Conservation (phyloP, 345 rosid genomes). For the Moricandia arvensis region DNA sequence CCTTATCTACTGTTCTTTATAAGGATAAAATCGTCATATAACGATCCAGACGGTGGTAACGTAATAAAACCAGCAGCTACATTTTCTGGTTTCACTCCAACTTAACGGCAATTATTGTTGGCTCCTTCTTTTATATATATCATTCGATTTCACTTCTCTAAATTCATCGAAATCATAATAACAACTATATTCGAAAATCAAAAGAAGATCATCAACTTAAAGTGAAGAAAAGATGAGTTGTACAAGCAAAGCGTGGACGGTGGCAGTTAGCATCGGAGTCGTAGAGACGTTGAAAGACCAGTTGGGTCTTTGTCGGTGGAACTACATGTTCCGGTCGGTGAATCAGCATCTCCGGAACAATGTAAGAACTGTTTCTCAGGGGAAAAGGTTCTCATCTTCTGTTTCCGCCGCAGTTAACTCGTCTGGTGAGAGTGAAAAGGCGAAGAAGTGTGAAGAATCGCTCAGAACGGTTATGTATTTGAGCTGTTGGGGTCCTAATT, state of each 20-base stretch:
- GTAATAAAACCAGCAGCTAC: constrained; percentile 8
- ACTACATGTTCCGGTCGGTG: too few species aligned
- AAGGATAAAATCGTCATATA: background rate
- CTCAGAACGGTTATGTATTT: constrained; percentile 72
- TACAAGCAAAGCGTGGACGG: constrained; percentile 19
- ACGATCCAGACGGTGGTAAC: background rate
- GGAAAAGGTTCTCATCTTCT: background rate
- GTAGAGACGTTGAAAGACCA: too few species aligned
- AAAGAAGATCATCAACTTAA: background rate
- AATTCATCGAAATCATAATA: background rate
- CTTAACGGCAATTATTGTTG: background rate
- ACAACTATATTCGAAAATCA: background rate
- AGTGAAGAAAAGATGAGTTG: constrained; percentile 30
- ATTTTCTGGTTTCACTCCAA: constrained; percentile 5
- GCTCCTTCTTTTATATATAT: background rate
- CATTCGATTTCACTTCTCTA: background rate
- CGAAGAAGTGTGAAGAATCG: constrained; percentile 21
- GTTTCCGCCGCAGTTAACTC: constrained; percentile 19
- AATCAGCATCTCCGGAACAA: too few species aligned
- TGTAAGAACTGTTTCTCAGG: too few species aligned
- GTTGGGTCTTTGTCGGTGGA: too few species aligned
- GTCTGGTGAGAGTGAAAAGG: background rate
- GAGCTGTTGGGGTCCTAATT: constrained; percentile 80
- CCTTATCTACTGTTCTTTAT: background rate
- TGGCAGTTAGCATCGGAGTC: too few species aligned